Evolutionary conservation across 164 flowering plant species (phyloP).

Genomic region (Kingdonia uniflora): DNA sequence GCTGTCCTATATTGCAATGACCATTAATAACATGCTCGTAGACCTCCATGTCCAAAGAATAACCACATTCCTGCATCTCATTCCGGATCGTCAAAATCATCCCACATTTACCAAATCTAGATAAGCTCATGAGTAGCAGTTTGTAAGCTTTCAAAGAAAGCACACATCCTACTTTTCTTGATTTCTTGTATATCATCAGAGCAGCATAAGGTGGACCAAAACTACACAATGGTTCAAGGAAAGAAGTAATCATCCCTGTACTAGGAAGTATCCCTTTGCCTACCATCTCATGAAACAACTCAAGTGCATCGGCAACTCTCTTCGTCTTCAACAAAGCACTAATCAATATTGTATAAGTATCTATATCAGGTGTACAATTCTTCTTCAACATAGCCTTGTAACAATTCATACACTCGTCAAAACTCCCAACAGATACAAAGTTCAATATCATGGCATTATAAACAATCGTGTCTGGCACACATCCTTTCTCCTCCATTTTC

Average conservation of each 20-base stretch:
- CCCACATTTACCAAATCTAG: conserved; percentile 90
- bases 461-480: conserved; percentile 27
- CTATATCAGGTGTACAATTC: conserved; percentile 40
- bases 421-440: conserved; percentile 35
- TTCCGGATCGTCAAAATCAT: conserved; percentile 62
- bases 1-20: conserved; percentile 79
- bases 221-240: conserved; percentile 59
- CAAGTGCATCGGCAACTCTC: conserved; percentile 86
- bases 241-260: conserved; percentile 55
- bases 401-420: conserved; percentile 45
- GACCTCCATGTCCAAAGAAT: conserved; percentile 55
- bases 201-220: conserved; percentile 97
- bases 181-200: conserved; percentile 60
- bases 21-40: conserved; percentile 69
- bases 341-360: conserved; percentile 52
- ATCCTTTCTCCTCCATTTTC: conserved; percentile 40
- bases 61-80: conserved; percentile 76
- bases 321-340: conserved; percentile 40
- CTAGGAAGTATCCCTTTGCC: conserved; percentile 45
- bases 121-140: conserved; percentile 62
- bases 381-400: conserved; percentile 39
- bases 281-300: conserved; percentile 78
- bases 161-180: conserved; percentile 53
- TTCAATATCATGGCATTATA: conserved; percentile 72
- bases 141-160: conserved; percentile 68